Conservation (phyloP, 2,329 filamentous ascomycete species). For the Penicillium sp. region DNA sequence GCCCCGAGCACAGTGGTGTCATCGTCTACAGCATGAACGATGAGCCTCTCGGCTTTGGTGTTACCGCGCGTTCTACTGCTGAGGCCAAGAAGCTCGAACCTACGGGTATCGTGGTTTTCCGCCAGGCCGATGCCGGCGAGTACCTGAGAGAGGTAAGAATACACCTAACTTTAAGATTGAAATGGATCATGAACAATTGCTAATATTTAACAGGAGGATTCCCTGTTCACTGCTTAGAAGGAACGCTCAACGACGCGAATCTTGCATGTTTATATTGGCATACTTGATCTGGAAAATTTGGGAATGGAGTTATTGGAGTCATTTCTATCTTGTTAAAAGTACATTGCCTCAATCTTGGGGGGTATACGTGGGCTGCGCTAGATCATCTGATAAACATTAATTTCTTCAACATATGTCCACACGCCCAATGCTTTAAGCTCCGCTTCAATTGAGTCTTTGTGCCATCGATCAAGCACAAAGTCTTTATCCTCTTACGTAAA, state of each 20-base stretch:
- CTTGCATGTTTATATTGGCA: conserved; percentile 25
- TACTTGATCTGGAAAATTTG: conserved; percentile 31
- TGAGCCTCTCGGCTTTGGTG: conserved; percentile 83
- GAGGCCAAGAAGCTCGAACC: conserved; percentile 85
- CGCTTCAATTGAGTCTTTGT: too few relatives aligned
- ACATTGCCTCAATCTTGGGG: conserved; percentile 10
- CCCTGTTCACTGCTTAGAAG: conserved; percentile 59
- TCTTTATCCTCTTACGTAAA: too few relatives aligned
- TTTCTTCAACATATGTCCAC: neutral
- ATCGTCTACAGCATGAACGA: conserved; percentile 92
- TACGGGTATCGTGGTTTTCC: conserved; percentile 84
- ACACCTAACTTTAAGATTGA: neutral
- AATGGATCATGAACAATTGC: neutral
- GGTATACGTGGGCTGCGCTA: conserved; percentile 2
- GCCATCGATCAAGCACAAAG: too few relatives aligned
- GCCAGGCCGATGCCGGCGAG: conserved; percentile 92
- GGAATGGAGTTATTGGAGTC: conserved; percentile 32
- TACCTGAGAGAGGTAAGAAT: conserved; percentile 73
- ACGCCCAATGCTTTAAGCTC: neutral
- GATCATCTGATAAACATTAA: neutral
- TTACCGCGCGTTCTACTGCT: conserved; percentile 82
- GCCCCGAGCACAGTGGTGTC: conserved; percentile 88
- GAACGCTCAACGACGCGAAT: conserved; percentile 19
- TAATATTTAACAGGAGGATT: conserved; percentile 55
- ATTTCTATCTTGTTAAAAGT: conserved; percentile 20